Conservation (phyloP, 495 filamentous ascomycete species). For the Neurospora discreta region DNA sequence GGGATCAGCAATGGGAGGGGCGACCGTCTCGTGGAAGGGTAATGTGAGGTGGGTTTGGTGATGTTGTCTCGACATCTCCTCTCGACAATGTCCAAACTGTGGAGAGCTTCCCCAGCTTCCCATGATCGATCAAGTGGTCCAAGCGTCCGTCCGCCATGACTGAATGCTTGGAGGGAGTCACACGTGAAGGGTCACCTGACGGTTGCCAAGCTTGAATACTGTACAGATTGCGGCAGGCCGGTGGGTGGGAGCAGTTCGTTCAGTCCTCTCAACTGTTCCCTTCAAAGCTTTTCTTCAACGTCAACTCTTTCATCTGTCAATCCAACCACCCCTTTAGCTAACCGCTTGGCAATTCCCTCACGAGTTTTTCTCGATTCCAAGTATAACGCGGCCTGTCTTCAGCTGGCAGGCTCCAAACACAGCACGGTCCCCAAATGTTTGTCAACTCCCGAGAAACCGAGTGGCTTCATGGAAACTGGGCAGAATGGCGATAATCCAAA, state of each 20-base stretch:
- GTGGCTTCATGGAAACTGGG: too few species aligned
- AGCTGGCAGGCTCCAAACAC: too few species aligned
- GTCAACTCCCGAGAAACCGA: too few species aligned
- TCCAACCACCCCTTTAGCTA: neutral
- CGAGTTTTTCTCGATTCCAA: neutral
- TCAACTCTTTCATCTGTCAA: neutral
- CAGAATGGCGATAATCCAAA: too few species aligned
- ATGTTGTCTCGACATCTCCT: neutral
- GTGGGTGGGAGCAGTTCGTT: neutral
- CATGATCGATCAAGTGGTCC: neutral
- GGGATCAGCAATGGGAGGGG: slow-evolving; percentile 12
- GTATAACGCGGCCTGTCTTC: neutral
- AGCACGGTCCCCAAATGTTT: too few species aligned
- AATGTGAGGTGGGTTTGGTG: slow-evolving; percentile 5
- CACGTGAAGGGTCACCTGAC: neutral
- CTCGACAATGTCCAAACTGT: neutral
- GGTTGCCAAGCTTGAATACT: neutral
- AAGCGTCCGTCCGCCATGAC: neutral
- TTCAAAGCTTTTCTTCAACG: neutral
- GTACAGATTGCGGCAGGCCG: neutral
- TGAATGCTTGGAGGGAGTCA: neutral
- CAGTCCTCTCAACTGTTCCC: too few species aligned
- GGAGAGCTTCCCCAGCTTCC: neutral
- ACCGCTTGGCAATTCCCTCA: too few species aligned
- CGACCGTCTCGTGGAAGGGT: slow-evolving; percentile 17